A percentile compares a stretch with the other conserved stretches of the same genome.
phyloP scores from a whole-genome alignment of 768 basidiomycete species.

The Mycena galopus region DNA sequence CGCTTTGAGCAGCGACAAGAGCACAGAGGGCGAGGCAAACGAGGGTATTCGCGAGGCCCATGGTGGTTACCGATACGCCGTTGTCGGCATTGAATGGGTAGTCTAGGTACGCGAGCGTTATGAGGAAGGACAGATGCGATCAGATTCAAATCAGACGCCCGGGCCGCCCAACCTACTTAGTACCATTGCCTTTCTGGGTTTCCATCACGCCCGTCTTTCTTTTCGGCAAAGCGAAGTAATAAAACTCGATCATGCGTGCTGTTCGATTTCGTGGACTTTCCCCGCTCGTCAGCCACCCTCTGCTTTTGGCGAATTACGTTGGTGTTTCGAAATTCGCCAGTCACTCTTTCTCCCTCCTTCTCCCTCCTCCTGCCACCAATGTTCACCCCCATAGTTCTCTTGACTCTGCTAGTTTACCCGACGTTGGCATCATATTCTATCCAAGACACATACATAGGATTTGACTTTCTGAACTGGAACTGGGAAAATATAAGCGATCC shows the following conservation, averaged over 20 bases:
- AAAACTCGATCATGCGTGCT: too few species aligned
- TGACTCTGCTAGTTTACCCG: conserved; percentile 6
- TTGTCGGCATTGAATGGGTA: too few species aligned
- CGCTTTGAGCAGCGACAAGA: conserved; percentile 13
- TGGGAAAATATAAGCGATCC: conserved; percentile 67
- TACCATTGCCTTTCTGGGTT: conserved; percentile 8
- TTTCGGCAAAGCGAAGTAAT: too few species aligned
- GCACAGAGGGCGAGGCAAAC: conserved; percentile 9
- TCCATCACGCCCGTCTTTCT: too few species aligned
- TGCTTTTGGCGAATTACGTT: too few species aligned
- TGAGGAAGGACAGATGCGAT: too few species aligned
- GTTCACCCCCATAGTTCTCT: conserved; percentile 22
- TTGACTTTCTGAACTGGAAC: conserved; percentile 62
- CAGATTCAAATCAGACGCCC: too few species aligned
- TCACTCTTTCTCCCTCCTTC: conserved; percentile 15
- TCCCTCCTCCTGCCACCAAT: conserved; percentile 23
- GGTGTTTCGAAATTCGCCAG: too few species aligned
- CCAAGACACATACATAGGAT: conserved; percentile 41
- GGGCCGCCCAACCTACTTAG: neutral
- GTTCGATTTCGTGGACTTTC: too few species aligned
- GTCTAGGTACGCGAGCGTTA: too few species aligned
- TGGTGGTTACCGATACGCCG: conserved; percentile 6
- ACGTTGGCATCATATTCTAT: conserved; percentile 34
- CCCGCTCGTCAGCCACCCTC: too few species aligned
- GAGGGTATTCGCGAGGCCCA: conserved; percentile 5